Evolutionary conservation across 805 yeast species (phyloP).

Genomic region (Lipomyces kockii): DNA sequence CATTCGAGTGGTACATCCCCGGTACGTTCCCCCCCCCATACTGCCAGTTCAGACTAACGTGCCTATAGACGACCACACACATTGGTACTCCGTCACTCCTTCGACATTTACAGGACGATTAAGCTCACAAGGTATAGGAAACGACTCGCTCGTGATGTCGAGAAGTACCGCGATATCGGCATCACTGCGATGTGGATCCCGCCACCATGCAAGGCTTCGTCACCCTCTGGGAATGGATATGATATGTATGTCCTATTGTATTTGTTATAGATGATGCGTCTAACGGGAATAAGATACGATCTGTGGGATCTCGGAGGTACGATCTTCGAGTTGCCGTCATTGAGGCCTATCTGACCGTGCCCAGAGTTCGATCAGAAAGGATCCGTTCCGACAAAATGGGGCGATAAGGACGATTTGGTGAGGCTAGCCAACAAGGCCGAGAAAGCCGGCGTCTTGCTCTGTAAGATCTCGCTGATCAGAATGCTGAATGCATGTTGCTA

Average conservation of each 20-base stretch:
- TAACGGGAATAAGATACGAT: slow-evolving; percentile 22
- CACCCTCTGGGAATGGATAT: slow-evolving; percentile 35
- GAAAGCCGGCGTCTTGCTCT: slow-evolving; percentile 10
- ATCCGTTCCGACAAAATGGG: slow-evolving; percentile 32
- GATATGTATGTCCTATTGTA: slow-evolving; percentile 15
- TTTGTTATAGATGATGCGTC: background rate
- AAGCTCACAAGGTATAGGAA: slow-evolving; percentile 12
- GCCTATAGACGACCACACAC: slow-evolving; percentile 28
- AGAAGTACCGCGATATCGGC: slow-evolving; percentile 28
- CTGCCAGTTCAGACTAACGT: background rate
- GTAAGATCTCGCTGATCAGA: slow-evolving; percentile 2
- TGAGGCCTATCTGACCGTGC: background rate
- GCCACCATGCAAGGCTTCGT: slow-evolving; percentile 33
- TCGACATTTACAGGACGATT: no score
- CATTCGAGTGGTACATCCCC: slow-evolving; percentile 36
- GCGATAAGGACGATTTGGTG: slow-evolving; percentile 26
- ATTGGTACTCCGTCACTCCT: slow-evolving; percentile 18
- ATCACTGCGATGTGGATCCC: slow-evolving; percentile 34
- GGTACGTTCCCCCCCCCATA: slow-evolving; percentile 10
- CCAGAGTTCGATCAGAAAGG: slow-evolving; percentile 36
- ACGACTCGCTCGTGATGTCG: slow-evolving; percentile 17
- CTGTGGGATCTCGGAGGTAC: slow-evolving; percentile 34
- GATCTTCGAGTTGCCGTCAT: background rate
- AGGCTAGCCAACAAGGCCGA: slow-evolving; percentile 22
- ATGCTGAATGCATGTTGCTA: background rate